Conservation (phyloP, 495 filamentous ascomycete species). For the Penicillium pancosmium region DNA sequence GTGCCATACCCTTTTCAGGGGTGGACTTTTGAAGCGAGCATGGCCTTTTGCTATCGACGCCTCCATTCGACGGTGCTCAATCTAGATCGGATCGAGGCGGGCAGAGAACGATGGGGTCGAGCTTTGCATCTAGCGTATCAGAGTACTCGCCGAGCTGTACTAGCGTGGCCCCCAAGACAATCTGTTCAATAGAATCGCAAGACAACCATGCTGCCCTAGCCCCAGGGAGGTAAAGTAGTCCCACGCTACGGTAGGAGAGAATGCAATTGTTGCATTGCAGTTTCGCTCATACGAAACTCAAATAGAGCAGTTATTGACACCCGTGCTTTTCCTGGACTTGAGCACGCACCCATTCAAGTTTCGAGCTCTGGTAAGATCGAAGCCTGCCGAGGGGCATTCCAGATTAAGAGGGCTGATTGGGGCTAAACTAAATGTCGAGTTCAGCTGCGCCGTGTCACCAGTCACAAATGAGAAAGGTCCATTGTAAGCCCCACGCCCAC, state of each 20-base stretch:
- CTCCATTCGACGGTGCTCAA: slow-evolving; percentile 7
- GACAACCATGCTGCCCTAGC: neutral
- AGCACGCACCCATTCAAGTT: neutral
- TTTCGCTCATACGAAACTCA: slow-evolving; percentile 5
- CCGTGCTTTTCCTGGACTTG: too few species aligned
- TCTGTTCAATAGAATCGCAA: neutral
- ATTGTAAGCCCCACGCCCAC: slow-evolving; percentile 9
- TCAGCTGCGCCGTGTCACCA: slow-evolving; percentile 21
- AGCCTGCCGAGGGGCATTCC: neutral
- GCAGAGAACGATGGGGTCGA: slow-evolving; percentile 23
- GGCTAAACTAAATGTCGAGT: neutral
- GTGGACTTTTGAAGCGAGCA: slow-evolving; percentile 21
- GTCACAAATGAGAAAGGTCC: slow-evolving; percentile 6
- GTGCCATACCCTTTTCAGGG: neutral
- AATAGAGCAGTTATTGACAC: neutral
- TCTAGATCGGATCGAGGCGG: slow-evolving; percentile 33
- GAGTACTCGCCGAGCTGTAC: neutral
- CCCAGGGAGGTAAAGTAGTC: neutral
- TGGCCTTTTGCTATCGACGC: neutral
- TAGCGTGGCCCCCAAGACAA: neutral
- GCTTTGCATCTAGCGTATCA: slow-evolving; percentile 10
- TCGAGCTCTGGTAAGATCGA: neutral
- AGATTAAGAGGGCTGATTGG: slow-evolving; percentile 2
- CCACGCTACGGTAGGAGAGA: neutral
- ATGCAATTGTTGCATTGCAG: slow-evolving; percentile 11